A percentile compares a stretch with the other conserved stretches of the same genome.
These are phyloP conservation scores for Penicillium manginii DNA, from an alignment of 495 filamentous ascomycete species.

Conservation along the genomic window DNA sequence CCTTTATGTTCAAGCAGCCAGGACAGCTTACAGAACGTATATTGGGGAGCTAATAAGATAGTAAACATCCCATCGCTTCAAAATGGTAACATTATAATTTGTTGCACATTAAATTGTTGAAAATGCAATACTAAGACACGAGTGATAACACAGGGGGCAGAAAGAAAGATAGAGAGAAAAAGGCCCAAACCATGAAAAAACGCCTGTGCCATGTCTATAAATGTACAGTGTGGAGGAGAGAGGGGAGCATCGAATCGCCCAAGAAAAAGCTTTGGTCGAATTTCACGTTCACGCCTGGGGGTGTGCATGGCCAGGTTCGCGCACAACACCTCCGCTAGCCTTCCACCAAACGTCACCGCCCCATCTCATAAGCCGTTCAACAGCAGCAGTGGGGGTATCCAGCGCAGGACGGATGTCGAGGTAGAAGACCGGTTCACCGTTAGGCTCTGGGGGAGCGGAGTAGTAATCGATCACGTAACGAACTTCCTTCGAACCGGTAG, in stretches of 20 bases:
- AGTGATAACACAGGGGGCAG: not conserved
- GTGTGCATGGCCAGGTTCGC: conserved; percentile 36
- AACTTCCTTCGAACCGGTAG: conserved; percentile 71
- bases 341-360: conserved; percentile 91
- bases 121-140: conserved; percentile 22
- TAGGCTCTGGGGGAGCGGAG: conserved; percentile 80
- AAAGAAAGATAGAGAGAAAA: conserved; percentile 13
- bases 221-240: conserved; percentile 36
- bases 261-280: not conserved
- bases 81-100: not conserved
- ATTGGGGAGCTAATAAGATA: no score
- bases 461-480: conserved; percentile 99
- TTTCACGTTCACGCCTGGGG: conserved; percentile 14
- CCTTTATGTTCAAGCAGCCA: no score
- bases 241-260: conserved; percentile 27
- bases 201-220: conserved; percentile 34
- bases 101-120: not conserved
- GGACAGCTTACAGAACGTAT: no score
- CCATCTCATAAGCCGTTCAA: conserved; percentile 87
- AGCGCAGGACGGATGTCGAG: conserved; percentile 94
- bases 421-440: conserved; percentile 93
- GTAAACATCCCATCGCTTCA: not conserved
- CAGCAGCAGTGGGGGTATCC: conserved; percentile 77
- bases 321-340: conserved; percentile 73
- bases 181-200: conserved; percentile 18